phyloP scores from a whole-genome alignment of 2,329 filamentous ascomycete species.

The Penicillium brevicompactum region DNA sequence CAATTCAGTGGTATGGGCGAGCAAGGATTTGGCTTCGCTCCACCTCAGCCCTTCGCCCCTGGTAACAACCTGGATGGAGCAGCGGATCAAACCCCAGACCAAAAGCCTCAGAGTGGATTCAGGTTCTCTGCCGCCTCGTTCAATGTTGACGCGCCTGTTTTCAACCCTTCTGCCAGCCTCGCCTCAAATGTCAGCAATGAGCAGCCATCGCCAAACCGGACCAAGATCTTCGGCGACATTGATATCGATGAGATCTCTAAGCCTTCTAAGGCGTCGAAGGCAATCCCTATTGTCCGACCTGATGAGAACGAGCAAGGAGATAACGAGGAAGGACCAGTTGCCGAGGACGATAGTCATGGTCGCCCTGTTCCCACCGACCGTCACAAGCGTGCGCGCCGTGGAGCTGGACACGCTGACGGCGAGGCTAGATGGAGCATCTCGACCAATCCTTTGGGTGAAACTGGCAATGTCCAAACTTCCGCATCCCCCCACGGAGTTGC shows the following conservation, averaged over 20 bases:
- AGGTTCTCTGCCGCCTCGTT: constrained; percentile 71
- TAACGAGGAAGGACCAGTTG: constrained; percentile 37
- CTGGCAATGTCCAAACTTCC: constrained; percentile 31
- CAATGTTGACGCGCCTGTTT: constrained; percentile 74
- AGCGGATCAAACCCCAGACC: constrained; percentile 15
- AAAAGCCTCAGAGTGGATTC: constrained; percentile 46
- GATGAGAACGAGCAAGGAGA: constrained; percentile 53
- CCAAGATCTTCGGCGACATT: constrained; percentile 70
- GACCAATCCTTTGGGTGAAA: constrained; percentile 37
- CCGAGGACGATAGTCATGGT: constrained; percentile 60
- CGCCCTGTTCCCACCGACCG: constrained; percentile 67
- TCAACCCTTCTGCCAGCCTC: constrained; percentile 61
- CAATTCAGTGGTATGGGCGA: constrained; percentile 38
- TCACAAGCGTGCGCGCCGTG: constrained; percentile 72
- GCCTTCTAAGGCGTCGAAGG: constrained; percentile 73
- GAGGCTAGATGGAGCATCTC: constrained; percentile 72
- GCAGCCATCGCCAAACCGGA: constrained; percentile 22
- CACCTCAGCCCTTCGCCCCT: constrained; percentile 72
- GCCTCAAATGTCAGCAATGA: constrained; percentile 27
- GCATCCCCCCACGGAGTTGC: constrained; percentile 29
- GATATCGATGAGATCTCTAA: constrained; percentile 64
- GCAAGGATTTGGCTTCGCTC: constrained; percentile 46
- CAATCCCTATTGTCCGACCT: constrained; percentile 76
- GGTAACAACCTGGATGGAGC: constrained; percentile 17
- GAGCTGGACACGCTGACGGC: constrained; percentile 67